Percentiles rank a stretch among this genome's conserved stretches.
These are phyloP conservation scores for Penicillium decumbens DNA, from an alignment of 2,329 filamentous ascomycete genomes.

Conservation along the genomic window DNA sequence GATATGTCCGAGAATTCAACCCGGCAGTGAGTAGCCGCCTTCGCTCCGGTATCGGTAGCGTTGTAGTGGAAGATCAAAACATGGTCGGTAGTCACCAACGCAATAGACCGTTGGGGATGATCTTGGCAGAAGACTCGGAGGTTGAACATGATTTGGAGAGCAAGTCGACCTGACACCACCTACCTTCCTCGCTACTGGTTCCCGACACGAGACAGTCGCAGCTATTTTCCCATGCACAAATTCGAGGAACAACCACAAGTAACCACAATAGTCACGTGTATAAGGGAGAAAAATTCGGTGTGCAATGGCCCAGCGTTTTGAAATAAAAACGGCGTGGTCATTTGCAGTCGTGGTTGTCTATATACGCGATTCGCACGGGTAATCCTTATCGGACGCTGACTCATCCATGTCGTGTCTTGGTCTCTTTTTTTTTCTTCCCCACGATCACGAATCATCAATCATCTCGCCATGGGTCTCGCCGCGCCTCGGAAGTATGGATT, in stretches of 20 bases:
- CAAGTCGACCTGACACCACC: not conserved
- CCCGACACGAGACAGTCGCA: not conserved
- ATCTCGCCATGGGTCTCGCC: slow-evolving; percentile 60
- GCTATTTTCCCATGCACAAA: not conserved
- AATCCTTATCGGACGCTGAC: slow-evolving; percentile 21
- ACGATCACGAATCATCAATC: not conserved
- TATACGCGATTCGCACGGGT: not conserved
- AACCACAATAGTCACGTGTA: not conserved
- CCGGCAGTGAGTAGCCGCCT: slow-evolving; percentile 63
- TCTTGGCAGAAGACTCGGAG: slow-evolving; percentile 82
- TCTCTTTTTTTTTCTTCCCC: slow-evolving; percentile 6
- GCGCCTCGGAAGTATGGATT: slow-evolving; percentile 60
- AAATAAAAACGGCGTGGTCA: not conserved
- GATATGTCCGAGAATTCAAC: slow-evolving; percentile 73
- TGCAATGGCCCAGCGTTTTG: not conserved
- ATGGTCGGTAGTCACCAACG: slow-evolving; percentile 72
- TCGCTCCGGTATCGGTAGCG: slow-evolving; percentile 54
- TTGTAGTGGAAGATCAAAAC: slow-evolving; percentile 81
- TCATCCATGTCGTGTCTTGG: slow-evolving; percentile 9
- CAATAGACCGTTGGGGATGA: slow-evolving; percentile 79
- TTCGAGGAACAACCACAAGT: not conserved
- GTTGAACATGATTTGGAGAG: slow-evolving; percentile 44
- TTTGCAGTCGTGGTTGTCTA: not conserved
- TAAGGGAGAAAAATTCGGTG: not conserved
- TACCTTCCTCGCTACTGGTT: slow-evolving; percentile 2